A percentile compares a stretch with the other conserved stretches of the same genome.
phyloP scores from a whole-genome alignment of 495 filamentous ascomycete species.

The Xylaria castorea region DNA sequence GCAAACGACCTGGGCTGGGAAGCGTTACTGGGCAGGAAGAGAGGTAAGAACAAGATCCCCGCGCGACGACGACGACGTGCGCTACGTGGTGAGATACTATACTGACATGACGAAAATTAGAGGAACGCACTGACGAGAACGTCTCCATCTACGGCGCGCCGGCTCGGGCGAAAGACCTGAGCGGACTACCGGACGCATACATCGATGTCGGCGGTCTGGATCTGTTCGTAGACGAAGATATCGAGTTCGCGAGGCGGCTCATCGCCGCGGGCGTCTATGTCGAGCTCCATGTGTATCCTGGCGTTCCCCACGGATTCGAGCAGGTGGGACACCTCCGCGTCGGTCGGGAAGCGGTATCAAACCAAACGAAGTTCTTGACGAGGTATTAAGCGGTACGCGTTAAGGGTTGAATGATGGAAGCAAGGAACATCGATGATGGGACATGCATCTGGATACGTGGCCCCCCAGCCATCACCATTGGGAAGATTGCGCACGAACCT shows the following conservation, averaged over 20 bases:
- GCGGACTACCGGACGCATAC: conserved; percentile 45
- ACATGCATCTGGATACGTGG: not conserved
- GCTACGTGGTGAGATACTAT: not conserved
- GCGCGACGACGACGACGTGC: no score
- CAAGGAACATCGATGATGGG: not conserved
- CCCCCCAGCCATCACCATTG: not conserved
- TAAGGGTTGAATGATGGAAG: no score
- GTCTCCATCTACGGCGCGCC: conserved; percentile 43
- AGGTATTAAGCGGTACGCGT: conserved; percentile 13
- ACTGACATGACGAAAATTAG: conserved; percentile 22
- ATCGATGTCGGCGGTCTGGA: conserved; percentile 49
- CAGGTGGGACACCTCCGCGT: not conserved
- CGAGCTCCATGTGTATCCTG: conserved; percentile 60
- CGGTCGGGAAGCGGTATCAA: not conserved
- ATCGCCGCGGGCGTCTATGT: conserved; percentile 47
- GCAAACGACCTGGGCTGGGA: conserved; percentile 46
- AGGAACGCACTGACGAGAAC: conserved; percentile 24
- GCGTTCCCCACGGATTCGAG: conserved; percentile 57
- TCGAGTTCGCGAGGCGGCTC: conserved; percentile 49
- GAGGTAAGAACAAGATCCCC: conserved; percentile 12
- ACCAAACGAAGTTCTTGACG: conserved; percentile 5
- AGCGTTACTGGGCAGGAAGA: conserved; percentile 37
- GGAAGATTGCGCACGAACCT: not conserved
- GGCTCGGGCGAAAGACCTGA: conserved; percentile 41
- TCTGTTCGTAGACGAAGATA: conserved; percentile 52